A percentile compares a stretch with the other conserved stretches of the same genome.
These are phyloP conservation scores for Mesembryanthemum crystallinum DNA, from an alignment of 148 eudicot species.

Conservation along the genomic window DNA sequence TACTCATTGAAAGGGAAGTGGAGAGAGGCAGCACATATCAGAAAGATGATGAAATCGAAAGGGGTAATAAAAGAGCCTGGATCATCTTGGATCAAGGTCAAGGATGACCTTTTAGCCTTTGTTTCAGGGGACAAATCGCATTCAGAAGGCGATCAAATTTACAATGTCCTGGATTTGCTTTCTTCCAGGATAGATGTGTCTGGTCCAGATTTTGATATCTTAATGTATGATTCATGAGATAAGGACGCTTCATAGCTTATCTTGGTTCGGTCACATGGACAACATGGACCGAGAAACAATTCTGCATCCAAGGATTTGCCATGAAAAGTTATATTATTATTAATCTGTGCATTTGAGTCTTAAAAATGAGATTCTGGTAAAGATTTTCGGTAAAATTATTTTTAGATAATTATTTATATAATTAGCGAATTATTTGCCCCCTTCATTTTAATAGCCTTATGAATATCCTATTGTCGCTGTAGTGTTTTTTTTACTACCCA, in stretches of 20 bases:
- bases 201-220: conserved; percentile 34
- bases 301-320: too few species aligned
- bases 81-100: conserved; percentile 83
- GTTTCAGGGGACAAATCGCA: conserved; percentile 70
- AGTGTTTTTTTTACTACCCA: too few species aligned
- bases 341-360: too few species aligned
- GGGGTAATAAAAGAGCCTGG: conserved; percentile 88
- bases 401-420: too few species aligned
- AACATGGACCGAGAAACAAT: not conserved
- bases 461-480: too few species aligned
- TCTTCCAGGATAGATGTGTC: conserved; percentile 40
- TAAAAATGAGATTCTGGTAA: too few species aligned
- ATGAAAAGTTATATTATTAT: too few species aligned
- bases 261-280: not conserved
- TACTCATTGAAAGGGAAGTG: conserved; percentile 70
- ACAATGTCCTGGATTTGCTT: conserved; percentile 50
- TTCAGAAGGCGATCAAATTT: conserved; percentile 48
- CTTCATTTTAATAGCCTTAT: too few species aligned
- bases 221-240: conserved; percentile 24
- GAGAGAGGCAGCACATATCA: conserved; percentile 73
- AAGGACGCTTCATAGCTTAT: too few species aligned
- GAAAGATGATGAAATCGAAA: conserved; percentile 70
- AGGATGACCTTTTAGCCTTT: conserved; percentile 63
- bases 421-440: too few species aligned
- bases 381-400: too few species aligned